Base-by-base conservation (phyloP, 2,329 filamentous ascomycete species). In the Ustulina deusta region DNA sequence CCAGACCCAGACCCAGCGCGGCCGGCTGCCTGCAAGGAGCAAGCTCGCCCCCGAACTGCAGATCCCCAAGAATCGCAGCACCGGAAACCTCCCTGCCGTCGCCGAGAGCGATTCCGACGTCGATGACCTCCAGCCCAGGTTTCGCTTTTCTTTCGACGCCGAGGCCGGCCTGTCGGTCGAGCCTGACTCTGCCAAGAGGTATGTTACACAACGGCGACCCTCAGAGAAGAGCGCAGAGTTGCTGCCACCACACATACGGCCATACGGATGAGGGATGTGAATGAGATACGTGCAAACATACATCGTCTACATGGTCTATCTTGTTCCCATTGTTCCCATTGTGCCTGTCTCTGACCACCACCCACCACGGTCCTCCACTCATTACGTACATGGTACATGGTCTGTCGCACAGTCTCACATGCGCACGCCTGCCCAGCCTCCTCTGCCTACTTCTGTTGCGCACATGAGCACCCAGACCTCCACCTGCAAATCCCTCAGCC, bases 111-210 rank as follows among this genome's bases (percentile, higher is more conserved):
- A 72, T 34, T 65, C 70, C 38, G 65, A 65, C 40, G 25, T 66
- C 68, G 80, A 86, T 58, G 88, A 90, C 72, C 59, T n/a, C 40
- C 74, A 71, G 63, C 84, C 85, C 72, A 84, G 88, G 81, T 85
- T 89, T 78, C 90, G 91, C 69, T 90, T 93, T 81, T 95, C 93
- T 58, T 90, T 94, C 76, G 93, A 96, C 79, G 89, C 89, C 65
- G 87, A 89, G 68, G 84, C 86, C 71, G n/a, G n/a, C n/a, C 80
- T 81, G 69, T 80, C 81, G 68, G 80, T 83, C 74, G 91, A 92
- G 73, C 88, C 89, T 81, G 92, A 94, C 78, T 83, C 87, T 74
- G 83, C 93, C 80, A 86, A 91, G 80, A 94, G 92, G 93, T 96
- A 80, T 79, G 89, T 76, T 61, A 36, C 40, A 48, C 59, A 61